Base-by-base conservation (phyloP, 2,329 filamentous ascomycete species). In the Ascocoryne sarcoides region DNA sequence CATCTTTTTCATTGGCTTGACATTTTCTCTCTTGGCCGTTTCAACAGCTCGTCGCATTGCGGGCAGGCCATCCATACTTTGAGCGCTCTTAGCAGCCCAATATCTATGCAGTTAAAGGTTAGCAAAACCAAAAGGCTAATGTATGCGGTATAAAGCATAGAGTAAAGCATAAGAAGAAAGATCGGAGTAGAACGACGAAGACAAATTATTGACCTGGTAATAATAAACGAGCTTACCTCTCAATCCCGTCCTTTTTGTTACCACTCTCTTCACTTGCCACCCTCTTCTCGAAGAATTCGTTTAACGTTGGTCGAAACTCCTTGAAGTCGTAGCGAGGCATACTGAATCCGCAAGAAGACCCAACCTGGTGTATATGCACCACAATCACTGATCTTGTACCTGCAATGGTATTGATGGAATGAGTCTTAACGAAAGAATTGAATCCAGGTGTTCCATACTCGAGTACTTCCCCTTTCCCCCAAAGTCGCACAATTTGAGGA, bases 1-100 rank as follows among this genome's bases (percentile, higher is more conserved):
- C 47, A 52, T 52, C 42, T 52, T 52, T 38, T 48, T 52, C 18
- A 52, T 48, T 10, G 49, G 49, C 35, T 37, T 43, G 21, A 52
- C 44, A 3, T 38, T 37, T n/a, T 50, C 47, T 10, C 35, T 43
- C 28, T 44, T 44, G 8, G 20, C 42, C 2, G 40, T 47, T 15
- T 45, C 44, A 5, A 49, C 29, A 9, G 39, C 49, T 23, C 47
- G 37, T 29, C 36, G 39, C 34, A 52, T 32, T 3, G 42, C 47
- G 1, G 47, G 47, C 5, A 52, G 42, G 10, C 42, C 45, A 35
- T 52, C 49, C 36, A 52, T 52, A n/a, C 40, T 44, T 12, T 41
- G 19, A 1, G 45, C 34, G 23, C 48, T 52, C 17, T 52, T 52
- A 39, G 28, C 43, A 1, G 49, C 49, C 49, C 49, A 52, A 31